These are phyloP conservation scores for Plasmodium malariae DNA, from an alignment of 169 alveolate species.

Conservation along the genomic window DNA sequence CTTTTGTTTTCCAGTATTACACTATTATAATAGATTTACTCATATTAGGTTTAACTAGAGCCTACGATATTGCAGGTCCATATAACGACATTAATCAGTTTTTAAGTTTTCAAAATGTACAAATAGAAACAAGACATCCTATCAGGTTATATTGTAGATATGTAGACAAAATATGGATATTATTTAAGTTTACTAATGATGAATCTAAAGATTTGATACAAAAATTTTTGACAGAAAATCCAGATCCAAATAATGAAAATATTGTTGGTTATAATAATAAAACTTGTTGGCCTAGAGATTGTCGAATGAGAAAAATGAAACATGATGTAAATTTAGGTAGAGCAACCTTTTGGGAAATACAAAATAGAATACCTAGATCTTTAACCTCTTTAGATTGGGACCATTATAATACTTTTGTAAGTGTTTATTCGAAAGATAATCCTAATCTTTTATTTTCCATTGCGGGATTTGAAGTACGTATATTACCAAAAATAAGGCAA, in stretches of 20 bases:
- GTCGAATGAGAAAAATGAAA: constrained; percentile 99
- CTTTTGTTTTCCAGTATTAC: constrained; percentile 97
- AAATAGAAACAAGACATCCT: constrained; percentile 98
- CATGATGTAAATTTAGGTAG: constrained; percentile 99
- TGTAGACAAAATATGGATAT: constrained; percentile 96
- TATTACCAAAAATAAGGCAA: constrained; percentile 94
- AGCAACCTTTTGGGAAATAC: constrained; percentile 99
- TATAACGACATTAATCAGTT: constrained; percentile 95
- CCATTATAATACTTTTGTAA: constrained; percentile 95
- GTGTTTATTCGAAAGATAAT: constrained; percentile 98
- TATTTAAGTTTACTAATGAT: constrained; percentile 95
- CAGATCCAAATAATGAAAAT: constrained; percentile 99
- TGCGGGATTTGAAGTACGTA: constrained; percentile 99
- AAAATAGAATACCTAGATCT: constrained; percentile 99
- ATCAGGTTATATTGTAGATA: constrained; percentile 97
- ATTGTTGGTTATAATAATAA: constrained; percentile 99
- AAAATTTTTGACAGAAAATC: constrained; percentile 99
- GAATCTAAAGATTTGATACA: constrained; percentile 98
- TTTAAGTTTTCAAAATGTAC: constrained; percentile 94
- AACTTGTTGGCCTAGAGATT: constrained; percentile 99
- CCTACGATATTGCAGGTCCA: constrained; percentile 99
- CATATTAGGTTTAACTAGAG: constrained; percentile 98
- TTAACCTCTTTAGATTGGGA: constrained; percentile 97
- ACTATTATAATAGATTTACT: constrained; percentile 94
- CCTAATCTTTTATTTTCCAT: constrained; percentile 98